phyloP scores from a whole-genome alignment of 345 rosid species.

The Brassica rapa region DNA sequence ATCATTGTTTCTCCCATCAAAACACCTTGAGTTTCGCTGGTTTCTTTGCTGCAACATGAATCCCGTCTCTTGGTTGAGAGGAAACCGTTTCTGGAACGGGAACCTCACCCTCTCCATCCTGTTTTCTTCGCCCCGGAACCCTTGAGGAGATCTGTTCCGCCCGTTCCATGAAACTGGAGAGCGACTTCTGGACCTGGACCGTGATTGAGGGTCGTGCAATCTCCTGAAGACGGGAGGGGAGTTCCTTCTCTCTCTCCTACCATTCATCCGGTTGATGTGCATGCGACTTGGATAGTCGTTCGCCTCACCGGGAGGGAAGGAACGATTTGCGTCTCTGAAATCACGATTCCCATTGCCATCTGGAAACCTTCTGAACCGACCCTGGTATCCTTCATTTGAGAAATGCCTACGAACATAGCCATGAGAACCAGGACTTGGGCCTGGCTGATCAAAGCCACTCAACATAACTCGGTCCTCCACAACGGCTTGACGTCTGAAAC shows the following conservation, averaged over 20 bases:
- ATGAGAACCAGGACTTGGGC: constrained; percentile 13
- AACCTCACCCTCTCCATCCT: constrained; percentile 25
- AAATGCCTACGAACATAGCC: constrained; percentile 46
- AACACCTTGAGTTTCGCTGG: constrained; percentile 8
- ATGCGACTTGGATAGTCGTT: constrained; percentile 40
- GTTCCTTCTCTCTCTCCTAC: constrained; percentile 56
- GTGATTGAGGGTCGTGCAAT: constrained; percentile 37
- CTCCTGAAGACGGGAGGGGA: constrained; percentile 54
- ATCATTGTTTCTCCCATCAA: background rate
- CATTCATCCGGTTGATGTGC: constrained; percentile 22
- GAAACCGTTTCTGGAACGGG: constrained; percentile 20
- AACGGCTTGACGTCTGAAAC: constrained; percentile 39
- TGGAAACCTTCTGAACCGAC: constrained; percentile 46
- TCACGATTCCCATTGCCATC: constrained; percentile 30
- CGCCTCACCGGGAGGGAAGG: constrained; percentile 29
- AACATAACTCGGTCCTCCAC: constrained; percentile 41
- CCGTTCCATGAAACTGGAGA: constrained; percentile 51
- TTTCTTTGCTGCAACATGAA: constrained; percentile 8
- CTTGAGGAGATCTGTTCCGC: constrained; percentile 54
- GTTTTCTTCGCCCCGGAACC: background rate
- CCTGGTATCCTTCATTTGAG: constrained; percentile 41
- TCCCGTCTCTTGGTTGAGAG: constrained; percentile 3
- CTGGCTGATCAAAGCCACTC: constrained; percentile 38
- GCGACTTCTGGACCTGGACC: constrained; percentile 59
- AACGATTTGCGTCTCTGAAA: constrained; percentile 18